These are phyloP conservation scores for Lasiodiplodia citricola DNA, from an alignment of 2,329 filamentous ascomycete species.

Conservation along the genomic window DNA sequence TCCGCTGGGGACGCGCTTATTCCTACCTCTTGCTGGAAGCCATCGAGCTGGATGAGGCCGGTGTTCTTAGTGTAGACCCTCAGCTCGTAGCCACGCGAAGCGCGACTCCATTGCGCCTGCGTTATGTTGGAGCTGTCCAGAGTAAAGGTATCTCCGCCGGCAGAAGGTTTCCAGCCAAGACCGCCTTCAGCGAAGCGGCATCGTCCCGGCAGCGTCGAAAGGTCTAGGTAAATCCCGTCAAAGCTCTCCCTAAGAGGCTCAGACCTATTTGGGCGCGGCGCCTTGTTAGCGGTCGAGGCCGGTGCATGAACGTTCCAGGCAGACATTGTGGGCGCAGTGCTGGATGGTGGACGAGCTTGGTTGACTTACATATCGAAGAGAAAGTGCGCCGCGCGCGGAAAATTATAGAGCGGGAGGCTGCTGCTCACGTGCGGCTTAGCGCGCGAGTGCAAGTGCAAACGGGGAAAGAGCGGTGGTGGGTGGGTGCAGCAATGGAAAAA, in stretches of 20 bases:
- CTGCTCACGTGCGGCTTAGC: slow-evolving; percentile 13
- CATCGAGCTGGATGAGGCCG: slow-evolving; percentile 90
- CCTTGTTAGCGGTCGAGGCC: not conserved
- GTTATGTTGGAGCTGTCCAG: slow-evolving; percentile 85
- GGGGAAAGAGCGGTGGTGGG: slow-evolving; percentile 8
- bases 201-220: slow-evolving; percentile 90
- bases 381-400: not conserved
- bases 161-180: slow-evolving; percentile 90
- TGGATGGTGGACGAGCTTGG: slow-evolving; percentile 3
- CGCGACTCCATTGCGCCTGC: slow-evolving; percentile 91
- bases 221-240: slow-evolving; percentile 94
- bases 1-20: not conserved
- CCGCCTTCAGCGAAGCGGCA: slow-evolving; percentile 94
- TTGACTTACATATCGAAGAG: slow-evolving; percentile 3
- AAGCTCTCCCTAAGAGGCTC: slow-evolving; percentile 76
- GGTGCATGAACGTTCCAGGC: not conserved
- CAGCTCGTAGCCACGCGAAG: slow-evolving; percentile 88
- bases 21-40: slow-evolving; percentile 82
- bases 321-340: slow-evolving; percentile 11
- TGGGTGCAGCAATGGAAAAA: slow-evolving; percentile 4
- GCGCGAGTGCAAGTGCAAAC: slow-evolving; percentile 9
- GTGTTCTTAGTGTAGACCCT: slow-evolving; percentile 87
- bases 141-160: slow-evolving; percentile 90
- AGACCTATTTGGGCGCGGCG: not conserved
- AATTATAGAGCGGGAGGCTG: not conserved